Base-by-base conservation (phyloP, 371 early-diverging fungal species). In the Mucor indicus region DNA sequence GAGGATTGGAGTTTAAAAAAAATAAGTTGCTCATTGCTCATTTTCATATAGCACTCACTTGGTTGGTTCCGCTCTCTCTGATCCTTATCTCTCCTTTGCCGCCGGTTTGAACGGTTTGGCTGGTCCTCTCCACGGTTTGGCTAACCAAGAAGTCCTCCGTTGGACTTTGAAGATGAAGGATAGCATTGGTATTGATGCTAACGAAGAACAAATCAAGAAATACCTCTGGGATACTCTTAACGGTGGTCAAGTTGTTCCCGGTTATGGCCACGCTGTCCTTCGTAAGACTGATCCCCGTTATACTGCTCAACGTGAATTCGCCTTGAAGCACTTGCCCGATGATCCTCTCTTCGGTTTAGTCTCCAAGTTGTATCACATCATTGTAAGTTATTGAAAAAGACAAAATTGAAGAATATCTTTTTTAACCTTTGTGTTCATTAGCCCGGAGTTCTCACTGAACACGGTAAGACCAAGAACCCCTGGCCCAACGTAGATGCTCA, bases 401-500 rank as follows among this genome's bases (percentile, higher is more conserved):
- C 15, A 30, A 32, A 42, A 27, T 27, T 11, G 29, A 42, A 31
- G n/a, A 22, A 4, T 1, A n/a, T 24, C 12, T 17, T 27, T 17
- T 37, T 37, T 36, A 17, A 40, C 35, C 44, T 52, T 30, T 30
- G 16, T 21, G 44, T 39, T 23, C 30, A 42, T 24, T 55, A 67
- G 68, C 98, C 98, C 20, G 90, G 89, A 59, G 93, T 97, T 44
- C 82, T 98, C 43, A 91, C 89, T 54, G 95, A 97, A 81, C 98
- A 98, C 82, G 98, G 98, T 59, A 98, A 97, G 90, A 96, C 96
- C 87, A 97, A 96, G 93, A 98, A 98, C 91, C 98, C 98, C 55
- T 98, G 93, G 93, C 98, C 98, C 72, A 98, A 98, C 74, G 98
- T 98, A 21, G 98, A 98, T 70, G 98, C 98, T 46, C 98, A 98